Evolutionary conservation across 495 filamentous ascomycete genomes (phyloP).

Genomic region (Talaromyces adpressus): DNA sequence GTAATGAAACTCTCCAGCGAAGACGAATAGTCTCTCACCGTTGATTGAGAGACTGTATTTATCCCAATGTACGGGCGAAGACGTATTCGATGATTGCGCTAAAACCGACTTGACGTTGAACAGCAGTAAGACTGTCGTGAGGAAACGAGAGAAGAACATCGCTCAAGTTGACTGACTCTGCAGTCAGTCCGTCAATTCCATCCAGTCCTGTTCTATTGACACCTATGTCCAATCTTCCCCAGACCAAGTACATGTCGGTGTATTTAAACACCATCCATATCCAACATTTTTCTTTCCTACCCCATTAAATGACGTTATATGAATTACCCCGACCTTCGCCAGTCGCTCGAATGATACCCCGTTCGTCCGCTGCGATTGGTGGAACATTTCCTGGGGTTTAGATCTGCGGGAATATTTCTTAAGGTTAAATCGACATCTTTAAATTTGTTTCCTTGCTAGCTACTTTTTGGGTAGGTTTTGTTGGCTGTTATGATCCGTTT

Average conservation of each 20-base stretch:
- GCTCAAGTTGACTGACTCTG: not conserved
- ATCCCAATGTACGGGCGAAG: constrained; percentile 36
- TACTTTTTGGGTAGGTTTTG: not conserved
- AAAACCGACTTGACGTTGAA: not conserved
- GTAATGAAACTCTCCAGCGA: constrained; percentile 54
- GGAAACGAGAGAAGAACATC: not conserved
- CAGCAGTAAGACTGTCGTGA: not conserved
- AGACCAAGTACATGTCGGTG: not conserved
- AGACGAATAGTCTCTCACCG: constrained; percentile 49
- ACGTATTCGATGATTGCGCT: not conserved
- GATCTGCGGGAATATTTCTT: not conserved
- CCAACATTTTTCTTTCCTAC: not conserved
- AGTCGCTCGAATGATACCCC: not conserved
- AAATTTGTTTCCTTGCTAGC: not conserved
- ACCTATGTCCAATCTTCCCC: not conserved
- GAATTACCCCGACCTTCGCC: not conserved
- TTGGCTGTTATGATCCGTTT: not conserved
- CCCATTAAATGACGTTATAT: not conserved
- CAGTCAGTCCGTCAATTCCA: not conserved
- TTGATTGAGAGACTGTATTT: constrained; percentile 51
- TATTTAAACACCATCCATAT: not conserved
- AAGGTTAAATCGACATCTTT: not conserved
- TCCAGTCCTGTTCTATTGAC: not conserved
- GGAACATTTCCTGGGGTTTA: not conserved
- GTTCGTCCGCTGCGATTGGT: not conserved